Evolutionary conservation across 1,284 basidiomycete genomes (phyloP).

Genomic region (Papiliotrema laurentii): DNA sequence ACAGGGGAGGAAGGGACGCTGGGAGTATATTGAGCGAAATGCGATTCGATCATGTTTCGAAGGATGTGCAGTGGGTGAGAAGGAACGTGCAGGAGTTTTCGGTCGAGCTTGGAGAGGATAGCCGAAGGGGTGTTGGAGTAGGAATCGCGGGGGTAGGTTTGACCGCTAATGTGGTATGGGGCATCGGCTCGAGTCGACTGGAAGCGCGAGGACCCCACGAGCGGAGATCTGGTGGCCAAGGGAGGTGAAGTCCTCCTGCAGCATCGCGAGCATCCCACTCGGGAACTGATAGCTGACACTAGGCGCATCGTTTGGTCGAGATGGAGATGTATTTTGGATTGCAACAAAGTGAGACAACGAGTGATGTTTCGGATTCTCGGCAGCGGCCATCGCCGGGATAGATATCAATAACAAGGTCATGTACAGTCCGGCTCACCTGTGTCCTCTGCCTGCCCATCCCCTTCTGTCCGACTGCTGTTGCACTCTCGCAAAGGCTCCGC

Average conservation of each 20-base stretch:
- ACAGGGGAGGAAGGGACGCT: conserved; percentile 67
- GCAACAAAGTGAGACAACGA: no score
- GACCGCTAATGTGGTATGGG: conserved; percentile 29
- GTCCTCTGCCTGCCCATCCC: no score
- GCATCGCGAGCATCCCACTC: not conserved
- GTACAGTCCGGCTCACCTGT: no score
- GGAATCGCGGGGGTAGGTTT: conserved; percentile 63
- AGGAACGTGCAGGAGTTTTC: conserved; percentile 68
- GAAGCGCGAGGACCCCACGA: not conserved
- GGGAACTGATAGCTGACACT: not conserved
- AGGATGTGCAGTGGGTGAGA: conserved; percentile 85
- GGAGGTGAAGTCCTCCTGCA: not conserved
- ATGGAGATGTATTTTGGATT: no score
- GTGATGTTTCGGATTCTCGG: no score
- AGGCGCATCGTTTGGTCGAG: not conserved
- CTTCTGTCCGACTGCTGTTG: no score
- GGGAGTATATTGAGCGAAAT: conserved; percentile 62
- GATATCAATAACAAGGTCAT: no score
- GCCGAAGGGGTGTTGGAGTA: conserved; percentile 81
- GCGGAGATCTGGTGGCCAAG: not conserved
- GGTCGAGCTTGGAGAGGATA: conserved; percentile 69
- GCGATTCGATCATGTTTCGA: conserved; percentile 74
- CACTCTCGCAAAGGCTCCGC: no score
- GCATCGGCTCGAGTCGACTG: not conserved
- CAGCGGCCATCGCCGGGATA: no score